phyloP scores from a whole-genome alignment of 371 early-diverging fungal genomes.

The Mucor irregularis region DNA sequence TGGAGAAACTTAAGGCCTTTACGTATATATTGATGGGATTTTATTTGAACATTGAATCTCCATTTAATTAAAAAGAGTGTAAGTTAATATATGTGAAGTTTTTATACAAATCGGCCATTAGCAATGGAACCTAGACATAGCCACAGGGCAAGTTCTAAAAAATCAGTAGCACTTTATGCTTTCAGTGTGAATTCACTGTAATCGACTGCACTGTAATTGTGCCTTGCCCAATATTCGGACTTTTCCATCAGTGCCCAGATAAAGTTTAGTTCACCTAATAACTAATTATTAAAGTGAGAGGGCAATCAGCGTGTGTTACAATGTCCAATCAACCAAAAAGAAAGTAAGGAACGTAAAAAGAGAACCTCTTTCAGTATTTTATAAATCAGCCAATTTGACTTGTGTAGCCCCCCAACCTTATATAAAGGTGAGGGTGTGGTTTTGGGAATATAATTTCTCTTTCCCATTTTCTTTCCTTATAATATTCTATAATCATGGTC shows the following conservation, averaged over 20 bases:
- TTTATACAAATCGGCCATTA: no score
- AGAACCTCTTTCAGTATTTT: slow-evolving; percentile 1
- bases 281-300: not conserved
- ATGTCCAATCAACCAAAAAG: slow-evolving; percentile 19
- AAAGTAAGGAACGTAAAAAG: slow-evolving; percentile 12
- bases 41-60: not conserved
- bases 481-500: not conserved
- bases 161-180: no score
- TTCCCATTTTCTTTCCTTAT: not conserved
- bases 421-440: not conserved
- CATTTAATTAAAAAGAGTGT: no score
- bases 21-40: not conserved
- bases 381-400: slow-evolving; percentile 18
- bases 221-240: slow-evolving; percentile 2
- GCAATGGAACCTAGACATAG: no score
- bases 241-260: not conserved
- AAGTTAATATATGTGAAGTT: no score
- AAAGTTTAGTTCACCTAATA: not conserved
- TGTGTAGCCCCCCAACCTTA: slow-evolving; percentile 5
- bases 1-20: not conserved
- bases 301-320: slow-evolving; percentile 11
- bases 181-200: no score
- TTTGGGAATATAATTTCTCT: not conserved
- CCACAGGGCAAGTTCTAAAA: no score
- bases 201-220: slow-evolving; percentile 7